Conservation (phyloP, 139 green algal genomes). For the Coelastrella sp. region DNA sequence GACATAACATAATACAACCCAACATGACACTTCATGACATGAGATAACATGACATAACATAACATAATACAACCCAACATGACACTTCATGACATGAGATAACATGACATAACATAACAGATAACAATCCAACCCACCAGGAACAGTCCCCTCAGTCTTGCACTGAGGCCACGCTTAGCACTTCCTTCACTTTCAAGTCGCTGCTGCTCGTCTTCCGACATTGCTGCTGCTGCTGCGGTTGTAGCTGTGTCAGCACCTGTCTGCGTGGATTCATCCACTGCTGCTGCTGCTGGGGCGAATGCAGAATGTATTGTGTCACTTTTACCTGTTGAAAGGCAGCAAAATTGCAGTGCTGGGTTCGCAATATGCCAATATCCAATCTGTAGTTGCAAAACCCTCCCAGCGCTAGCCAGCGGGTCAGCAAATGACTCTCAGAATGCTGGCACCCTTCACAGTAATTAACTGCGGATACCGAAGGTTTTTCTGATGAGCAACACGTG, state of each 20-base stretch:
- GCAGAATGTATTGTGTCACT: not conserved
- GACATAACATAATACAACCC: no score
- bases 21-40: no score
- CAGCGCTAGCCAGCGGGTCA: no score
- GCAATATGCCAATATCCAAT: not conserved
- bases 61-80: not conserved
- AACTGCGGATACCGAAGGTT: no score
- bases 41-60: no score
- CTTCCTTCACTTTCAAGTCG: not conserved
- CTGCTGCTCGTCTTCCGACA: not conserved
- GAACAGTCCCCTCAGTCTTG: not conserved
- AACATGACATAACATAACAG: not conserved
- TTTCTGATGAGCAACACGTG: no score
- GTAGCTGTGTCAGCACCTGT: no score
- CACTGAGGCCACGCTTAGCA: not conserved
- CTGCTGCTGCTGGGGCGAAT: not conserved
- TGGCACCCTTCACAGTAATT: no score
- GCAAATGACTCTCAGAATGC: no score
- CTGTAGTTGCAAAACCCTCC: no score
- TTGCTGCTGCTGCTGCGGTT: not conserved
- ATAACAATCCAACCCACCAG: not conserved
- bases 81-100: not conserved
- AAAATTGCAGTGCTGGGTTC: not conserved
- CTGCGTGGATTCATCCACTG: no score
- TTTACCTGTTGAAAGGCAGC: not conserved